Evolutionary conservation across 2,329 filamentous ascomycete genomes (phyloP), one percentile per base, ranked within the genome.

Genomic region (Chalaropsis thielavioides): DNA sequence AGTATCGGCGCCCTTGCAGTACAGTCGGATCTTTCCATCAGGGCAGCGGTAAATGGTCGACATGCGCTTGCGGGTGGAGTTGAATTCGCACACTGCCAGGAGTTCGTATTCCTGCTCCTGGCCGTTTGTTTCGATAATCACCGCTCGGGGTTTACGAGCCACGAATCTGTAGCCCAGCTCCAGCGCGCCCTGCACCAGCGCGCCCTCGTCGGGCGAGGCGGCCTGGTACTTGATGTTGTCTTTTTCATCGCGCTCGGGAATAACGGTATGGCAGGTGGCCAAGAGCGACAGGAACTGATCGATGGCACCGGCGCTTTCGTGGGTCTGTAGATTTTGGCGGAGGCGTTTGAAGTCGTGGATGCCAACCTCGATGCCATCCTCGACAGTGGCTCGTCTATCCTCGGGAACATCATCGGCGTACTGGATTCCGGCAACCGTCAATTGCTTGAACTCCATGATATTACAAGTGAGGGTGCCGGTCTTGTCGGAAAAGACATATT

Each of bases 401-500:
- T 99, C 94, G 0, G 94, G 88, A 1, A 97, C 85, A 54, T 92
- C 90, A 64, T 94, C 91, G 13, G 90, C 88, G 72, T 99, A 99
- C 75, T 96, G 92, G 63, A 97, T 86, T 31, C 94, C 94, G 31
- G 85, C 90, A 72, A 99, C 97, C 0, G 89, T 88, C 71, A 89
- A 95, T 75, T 97, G 91, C 73, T 91, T 91, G 75, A 97, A 99
- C 74, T 97, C 92, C 94, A 99, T 97, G 81, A 90, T 87, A 72
- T 97, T 97, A 76, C 92, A 95, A 31, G 92, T 97, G 71, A 97
- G 78, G 2, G 92, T 97, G 56, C 92, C 92, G 1, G 92, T 97
- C 79, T 97, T 97, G 79, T 97, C 92, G 0, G 92, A 96, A 74
- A 99, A 99, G 69, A 99, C 94, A 72, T 95, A 99, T 72, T 97